Conservation (phyloP, 179 eudicot species). For the Beta corolliflora region DNA sequence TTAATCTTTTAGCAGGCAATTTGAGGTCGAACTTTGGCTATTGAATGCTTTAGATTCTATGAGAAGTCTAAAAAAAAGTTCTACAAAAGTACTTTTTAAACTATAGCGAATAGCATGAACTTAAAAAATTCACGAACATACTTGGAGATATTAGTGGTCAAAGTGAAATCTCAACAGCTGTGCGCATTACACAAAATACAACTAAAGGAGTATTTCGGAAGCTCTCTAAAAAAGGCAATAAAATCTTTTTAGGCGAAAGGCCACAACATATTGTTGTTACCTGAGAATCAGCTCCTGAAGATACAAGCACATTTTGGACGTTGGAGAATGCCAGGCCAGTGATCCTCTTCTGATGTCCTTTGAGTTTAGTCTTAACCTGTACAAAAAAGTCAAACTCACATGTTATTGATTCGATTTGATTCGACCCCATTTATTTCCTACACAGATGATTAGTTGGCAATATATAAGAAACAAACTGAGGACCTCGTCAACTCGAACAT, state of each 20-base stretch:
- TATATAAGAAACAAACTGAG: not conserved
- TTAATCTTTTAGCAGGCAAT: not conserved
- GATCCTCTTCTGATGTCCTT: conserved; percentile 89
- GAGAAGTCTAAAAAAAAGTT: no score
- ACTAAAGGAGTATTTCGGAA: not conserved
- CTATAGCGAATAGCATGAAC: no score
- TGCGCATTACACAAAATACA: no score
- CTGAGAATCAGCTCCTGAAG: conserved; percentile 97
- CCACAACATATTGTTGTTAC: conserved; percentile 29
- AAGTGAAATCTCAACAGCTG: no score
- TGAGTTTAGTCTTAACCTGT: conserved; percentile 81
- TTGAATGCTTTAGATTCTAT: no score
- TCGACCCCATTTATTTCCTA: not conserved
- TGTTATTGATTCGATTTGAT: no score
- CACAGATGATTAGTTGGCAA: not conserved
- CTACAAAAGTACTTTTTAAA: no score
- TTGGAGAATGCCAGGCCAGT: conserved; percentile 89
- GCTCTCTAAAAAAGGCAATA: not conserved
- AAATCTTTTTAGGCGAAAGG: no score
- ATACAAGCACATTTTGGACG: conserved; percentile 75
- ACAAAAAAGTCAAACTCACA: conserved; percentile 6
- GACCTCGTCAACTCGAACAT: conserved; percentile 90
- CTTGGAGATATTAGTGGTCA: no score
- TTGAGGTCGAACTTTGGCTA: not conserved
- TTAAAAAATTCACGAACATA: no score